These are phyloP conservation scores for Macaranga tanarius DNA, from an alignment of 441 rosid genomes.

Conservation along the genomic window DNA sequence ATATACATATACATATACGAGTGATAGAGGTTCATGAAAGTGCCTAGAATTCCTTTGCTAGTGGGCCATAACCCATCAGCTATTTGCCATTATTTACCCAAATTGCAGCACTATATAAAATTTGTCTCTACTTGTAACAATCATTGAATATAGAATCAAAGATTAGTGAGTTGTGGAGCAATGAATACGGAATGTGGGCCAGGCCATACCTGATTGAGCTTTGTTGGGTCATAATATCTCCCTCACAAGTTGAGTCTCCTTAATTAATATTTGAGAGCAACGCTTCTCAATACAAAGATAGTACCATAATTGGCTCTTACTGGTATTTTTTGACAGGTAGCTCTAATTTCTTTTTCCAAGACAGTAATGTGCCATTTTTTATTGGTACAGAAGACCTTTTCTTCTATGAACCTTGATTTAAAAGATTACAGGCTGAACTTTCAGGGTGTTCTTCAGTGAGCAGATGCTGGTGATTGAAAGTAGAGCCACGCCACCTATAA, in stretches of 20 bases:
- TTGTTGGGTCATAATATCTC: conserved; percentile 20
- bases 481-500: conserved; percentile 10
- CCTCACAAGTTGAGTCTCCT: conserved; percentile 24
- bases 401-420: background rate
- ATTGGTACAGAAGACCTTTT: conserved; percentile 7
- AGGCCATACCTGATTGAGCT: conserved; percentile 21
- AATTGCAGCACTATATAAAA: conserved; percentile 22
- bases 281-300: conserved; percentile 12
- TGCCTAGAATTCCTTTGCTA: conserved; percentile 19
- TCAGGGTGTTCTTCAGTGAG: background rate
- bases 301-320: conserved; percentile 22
- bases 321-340: background rate
- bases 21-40: conserved; percentile 13
- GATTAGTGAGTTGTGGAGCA: conserved; percentile 23
- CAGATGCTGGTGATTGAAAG: conserved; percentile 16
- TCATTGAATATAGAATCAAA: conserved; percentile 21
- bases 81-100: conserved; percentile 30
- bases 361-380: conserved; percentile 11
- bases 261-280: conserved; percentile 27
- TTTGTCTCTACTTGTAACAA: conserved; percentile 40
- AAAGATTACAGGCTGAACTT: background rate
- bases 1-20: background rate
- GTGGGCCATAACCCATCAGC: conserved; percentile 30
- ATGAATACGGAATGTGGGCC: conserved; percentile 17
- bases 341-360: conserved; percentile 21